These are phyloP conservation scores for Pittosporum tobira DNA, from an alignment of 129 eudicot species.

Conservation along the genomic window DNA sequence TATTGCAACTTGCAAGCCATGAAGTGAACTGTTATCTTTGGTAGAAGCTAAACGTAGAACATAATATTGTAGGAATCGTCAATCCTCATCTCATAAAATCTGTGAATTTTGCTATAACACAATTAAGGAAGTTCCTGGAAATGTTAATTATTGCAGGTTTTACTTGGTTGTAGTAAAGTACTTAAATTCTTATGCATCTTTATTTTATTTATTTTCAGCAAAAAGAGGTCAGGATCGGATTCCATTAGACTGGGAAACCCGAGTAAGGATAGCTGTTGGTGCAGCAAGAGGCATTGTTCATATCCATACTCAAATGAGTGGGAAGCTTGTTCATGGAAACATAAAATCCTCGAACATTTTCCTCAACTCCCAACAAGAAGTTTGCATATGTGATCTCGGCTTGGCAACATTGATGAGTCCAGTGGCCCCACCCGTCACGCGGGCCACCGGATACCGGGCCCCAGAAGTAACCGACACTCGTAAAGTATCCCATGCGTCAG, in stretches of 20 bases:
- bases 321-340: constrained; percentile 86
- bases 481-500: constrained; percentile 60
- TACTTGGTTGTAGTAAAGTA: background rate
- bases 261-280: constrained; percentile 65
- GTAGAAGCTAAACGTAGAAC: too few species aligned
- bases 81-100: background rate
- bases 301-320: constrained; percentile 52
- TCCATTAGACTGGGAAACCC: constrained; percentile 73
- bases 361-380: constrained; percentile 50
- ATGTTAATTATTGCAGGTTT: background rate
- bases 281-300: constrained; percentile 77
- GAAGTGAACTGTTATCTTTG: too few species aligned
- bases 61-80: too few species aligned
- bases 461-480: constrained; percentile 74
- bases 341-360: constrained; percentile 80
- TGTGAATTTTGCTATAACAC: too few species aligned
- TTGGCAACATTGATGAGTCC: constrained; percentile 59
- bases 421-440: constrained; percentile 34
- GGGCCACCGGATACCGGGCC: constrained; percentile 65
- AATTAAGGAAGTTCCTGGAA: background rate
- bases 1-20: too few species aligned
- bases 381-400: constrained; percentile 72
- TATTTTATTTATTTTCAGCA: constrained; percentile 30
- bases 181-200: background rate
- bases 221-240: constrained; percentile 48